Evolutionary conservation across 192 early-diverging fungal species (phyloP), one percentile per base, ranked within the genome.

Genomic region (Coemansia sp.): DNA sequence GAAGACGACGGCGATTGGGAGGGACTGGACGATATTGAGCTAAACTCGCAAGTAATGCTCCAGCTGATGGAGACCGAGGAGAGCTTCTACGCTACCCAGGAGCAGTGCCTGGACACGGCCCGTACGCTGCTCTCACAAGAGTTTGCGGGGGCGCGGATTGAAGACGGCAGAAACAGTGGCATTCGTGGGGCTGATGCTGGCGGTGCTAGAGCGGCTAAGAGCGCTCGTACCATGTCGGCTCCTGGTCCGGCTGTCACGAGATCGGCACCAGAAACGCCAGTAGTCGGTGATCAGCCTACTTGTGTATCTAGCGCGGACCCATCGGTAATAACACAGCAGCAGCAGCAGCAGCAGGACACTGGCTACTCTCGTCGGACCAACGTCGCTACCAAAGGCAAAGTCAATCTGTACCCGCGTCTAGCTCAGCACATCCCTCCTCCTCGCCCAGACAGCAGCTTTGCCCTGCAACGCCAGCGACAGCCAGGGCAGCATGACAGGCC

Each of bases 11-110:
- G 40, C 29, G 47, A 60, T 29, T 79, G 64, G 61, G 68, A 70
- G 25, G 68, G 65, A 27, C 51, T 79, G 31, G 64, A 79, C 24
- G 43, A 71, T 32, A 42, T 77, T 5, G 65, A 72, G 41, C 64
- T 83, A 25, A 69, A 78, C 22, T 75, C 76, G 60, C 76, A 79
- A 29, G 74, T 66, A 12, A 79, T 83, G 64, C 65, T 61, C 32
- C 72, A 83, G 73, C 53, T 83, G 20, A 59, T 60, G 6, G 71
- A 79, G 17, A 58, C 70, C 12, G 82, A 83, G 35, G 81, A 83
- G 58, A 49, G 62, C 32, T 73, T 75, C n/a, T 76, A 70, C 57
- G 62, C 73, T 2, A 79, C 76, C 11, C 82, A 78, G 70, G n/a
- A 38, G 35, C 71, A 75, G 57, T 68, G 62, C 53, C 11, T 70